phyloP scores from a whole-genome alignment of 2,329 filamentous ascomycete species.

The Penicillium brasilianum region DNA sequence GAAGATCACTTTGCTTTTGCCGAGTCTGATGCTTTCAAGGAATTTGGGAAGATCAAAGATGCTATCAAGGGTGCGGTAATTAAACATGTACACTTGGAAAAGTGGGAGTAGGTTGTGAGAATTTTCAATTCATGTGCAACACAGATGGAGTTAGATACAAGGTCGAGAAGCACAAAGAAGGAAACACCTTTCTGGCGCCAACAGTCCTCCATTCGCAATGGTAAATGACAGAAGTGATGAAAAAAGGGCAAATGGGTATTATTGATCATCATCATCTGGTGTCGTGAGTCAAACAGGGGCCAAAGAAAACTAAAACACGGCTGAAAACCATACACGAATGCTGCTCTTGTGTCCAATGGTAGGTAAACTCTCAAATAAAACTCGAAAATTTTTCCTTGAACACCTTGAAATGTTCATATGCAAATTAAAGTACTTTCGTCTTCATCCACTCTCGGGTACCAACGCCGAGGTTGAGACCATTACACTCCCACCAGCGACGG shows the following conservation, averaged over 20 bases:
- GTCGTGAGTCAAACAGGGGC: constrained; percentile 14
- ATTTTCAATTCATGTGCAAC: not conserved
- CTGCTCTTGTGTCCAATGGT: constrained; percentile 6
- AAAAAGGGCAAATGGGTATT: constrained; percentile 33
- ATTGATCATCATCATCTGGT: constrained; percentile 25
- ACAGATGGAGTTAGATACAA: constrained; percentile 11
- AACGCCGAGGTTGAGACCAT: constrained; percentile 79
- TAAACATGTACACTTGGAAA: constrained; percentile 31
- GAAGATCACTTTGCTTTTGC: constrained; percentile 44
- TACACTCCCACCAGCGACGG: constrained; percentile 83
- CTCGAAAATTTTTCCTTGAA: constrained; percentile 5
- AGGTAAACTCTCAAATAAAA: not conserved
- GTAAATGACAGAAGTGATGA: constrained; percentile 17
- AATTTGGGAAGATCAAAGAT: constrained; percentile 32
- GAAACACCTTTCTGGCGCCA: not conserved
- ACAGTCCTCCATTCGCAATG: constrained; percentile 4
- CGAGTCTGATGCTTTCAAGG: constrained; percentile 38
- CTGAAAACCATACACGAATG: constrained; percentile 6
- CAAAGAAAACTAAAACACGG: not conserved
- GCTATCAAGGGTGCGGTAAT: constrained; percentile 34
- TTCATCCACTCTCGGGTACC: constrained; percentile 91
- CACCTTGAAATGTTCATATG: constrained; percentile 14
- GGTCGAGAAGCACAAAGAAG: constrained; percentile 5
- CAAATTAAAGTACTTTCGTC: constrained; percentile 67
- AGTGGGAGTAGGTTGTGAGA: constrained; percentile 18